These are phyloP conservation scores for Neurospora sp. DNA, from an alignment of 495 filamentous ascomycete genomes.

Conservation along the genomic window DNA sequence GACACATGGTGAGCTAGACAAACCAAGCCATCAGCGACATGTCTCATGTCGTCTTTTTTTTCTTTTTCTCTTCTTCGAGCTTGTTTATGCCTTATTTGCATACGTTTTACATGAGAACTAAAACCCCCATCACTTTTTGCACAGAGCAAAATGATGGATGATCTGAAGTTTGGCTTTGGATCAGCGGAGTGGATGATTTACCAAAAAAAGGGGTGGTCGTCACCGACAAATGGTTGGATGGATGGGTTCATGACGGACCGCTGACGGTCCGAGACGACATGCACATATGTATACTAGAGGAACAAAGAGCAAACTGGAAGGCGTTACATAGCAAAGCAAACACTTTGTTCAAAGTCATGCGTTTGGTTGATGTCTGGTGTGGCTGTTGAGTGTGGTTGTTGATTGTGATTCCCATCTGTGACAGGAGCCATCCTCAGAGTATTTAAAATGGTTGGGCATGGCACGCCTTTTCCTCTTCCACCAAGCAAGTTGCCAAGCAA, in stretches of 20 bases:
- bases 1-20: background rate
- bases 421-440: background rate
- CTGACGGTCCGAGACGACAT: background rate
- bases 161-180: background rate
- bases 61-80: background rate
- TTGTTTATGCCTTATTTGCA: background rate
- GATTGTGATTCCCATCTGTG: background rate
- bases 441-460: too few relatives aligned
- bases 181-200: background rate
- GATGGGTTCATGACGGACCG: background rate
- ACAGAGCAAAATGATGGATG: background rate
- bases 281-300: background rate
- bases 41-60: background rate
- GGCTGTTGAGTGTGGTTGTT: background rate
- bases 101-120: background rate
- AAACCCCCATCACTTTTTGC: background rate
- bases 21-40: background rate
- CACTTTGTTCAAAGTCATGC: background rate
- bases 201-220: background rate
- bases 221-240: background rate
- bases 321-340: background rate
- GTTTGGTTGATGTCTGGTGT: background rate
- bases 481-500: too few relatives aligned
- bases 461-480: too few relatives aligned
- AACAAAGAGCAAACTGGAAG: background rate